Evolutionary conservation across 202 grass and related monocot species (phyloP).

Genomic region (Setaria italica): DNA sequence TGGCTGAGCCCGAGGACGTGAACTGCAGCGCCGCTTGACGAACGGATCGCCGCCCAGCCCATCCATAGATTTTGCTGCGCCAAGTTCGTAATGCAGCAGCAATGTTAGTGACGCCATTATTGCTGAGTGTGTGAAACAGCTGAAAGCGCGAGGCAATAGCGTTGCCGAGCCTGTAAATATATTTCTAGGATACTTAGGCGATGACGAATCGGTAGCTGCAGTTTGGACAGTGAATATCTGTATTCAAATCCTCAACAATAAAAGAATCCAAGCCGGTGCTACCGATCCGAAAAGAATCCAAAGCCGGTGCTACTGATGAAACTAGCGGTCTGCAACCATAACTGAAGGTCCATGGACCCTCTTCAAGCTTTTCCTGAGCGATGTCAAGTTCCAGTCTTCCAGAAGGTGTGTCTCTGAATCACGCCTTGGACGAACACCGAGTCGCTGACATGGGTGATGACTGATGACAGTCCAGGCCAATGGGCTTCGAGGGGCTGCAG

Average conservation of each 20-base stretch:
- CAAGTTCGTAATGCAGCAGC: too few relatives aligned
- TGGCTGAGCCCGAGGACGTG: constrained; percentile 66
- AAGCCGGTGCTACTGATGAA: too few relatives aligned
- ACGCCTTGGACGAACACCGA: too few relatives aligned
- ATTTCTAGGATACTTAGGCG: not conserved
- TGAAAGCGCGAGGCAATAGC: not conserved
- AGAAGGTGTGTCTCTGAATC: too few relatives aligned
- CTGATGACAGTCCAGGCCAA: too few relatives aligned
- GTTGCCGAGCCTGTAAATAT: constrained; percentile 41
- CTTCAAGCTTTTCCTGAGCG: too few relatives aligned
- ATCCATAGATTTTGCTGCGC: too few relatives aligned
- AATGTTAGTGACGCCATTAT: not conserved
- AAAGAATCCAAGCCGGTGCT: not conserved
- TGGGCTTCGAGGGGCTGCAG: too few relatives aligned
- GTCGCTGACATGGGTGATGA: too few relatives aligned
- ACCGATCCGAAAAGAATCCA: not conserved
- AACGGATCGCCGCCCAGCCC: not conserved
- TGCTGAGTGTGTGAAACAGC: not conserved
- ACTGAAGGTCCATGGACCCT: too few relatives aligned
- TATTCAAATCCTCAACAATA: not conserved
- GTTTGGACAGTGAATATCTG: not conserved
- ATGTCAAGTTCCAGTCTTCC: too few relatives aligned
- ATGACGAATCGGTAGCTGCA: not conserved
- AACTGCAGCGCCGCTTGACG: constrained; percentile 64
- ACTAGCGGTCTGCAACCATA: too few relatives aligned